Evolutionary conservation across 2,329 filamentous ascomycete genomes (phyloP), one percentile per base, ranked within the genome.

Genomic region (Sordariomycetes sp.): DNA sequence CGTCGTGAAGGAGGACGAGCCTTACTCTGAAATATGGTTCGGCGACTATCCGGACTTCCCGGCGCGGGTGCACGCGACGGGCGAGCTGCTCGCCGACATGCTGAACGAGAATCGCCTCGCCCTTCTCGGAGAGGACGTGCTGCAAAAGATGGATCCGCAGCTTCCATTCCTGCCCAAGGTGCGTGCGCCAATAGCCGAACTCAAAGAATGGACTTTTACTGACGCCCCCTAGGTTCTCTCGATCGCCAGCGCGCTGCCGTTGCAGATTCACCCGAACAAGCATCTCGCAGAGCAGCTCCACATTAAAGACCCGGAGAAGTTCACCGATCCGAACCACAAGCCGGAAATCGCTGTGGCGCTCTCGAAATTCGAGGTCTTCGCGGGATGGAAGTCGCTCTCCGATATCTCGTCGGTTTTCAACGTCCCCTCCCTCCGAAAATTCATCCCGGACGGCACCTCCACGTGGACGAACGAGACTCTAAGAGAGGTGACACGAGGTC

Each of bases 321-420:
- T 88, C 68, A 81, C 80, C 1, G 87, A 92, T 62, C 73, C 80
- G 2, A 91, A 91, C 68, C 87, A 91, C 74, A 91, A 91, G 71
- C 88, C 88, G 1, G 88, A 92, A 67, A 91, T 92, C 57, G 87
- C 88, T 1, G 74, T 92, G 1, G 87, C 88, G 0, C 71, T 91
- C 1, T 77, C 79, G 14, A 80, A 83, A 24, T 91, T 92, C 64
- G 87, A 91, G 68, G 83, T 87, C 0, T 91, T 92, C 64, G 85
- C 83, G 11, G 88, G 88, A 6, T 91, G 85, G 74, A 90, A 89
- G 66, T 82, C 86, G 0, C 72, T 88, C 0, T 65, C 70, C 11
- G 75, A 84, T 2, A 84, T 91, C 59, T 70, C 82, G 35, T 66
- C 74, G 0, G 70, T 90, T 1, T 78, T 90, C 65, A 70, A 78